Evolutionary conservation across 2,329 filamentous ascomycete genomes (phyloP).

Genomic region (Beauveria varroae): DNA sequence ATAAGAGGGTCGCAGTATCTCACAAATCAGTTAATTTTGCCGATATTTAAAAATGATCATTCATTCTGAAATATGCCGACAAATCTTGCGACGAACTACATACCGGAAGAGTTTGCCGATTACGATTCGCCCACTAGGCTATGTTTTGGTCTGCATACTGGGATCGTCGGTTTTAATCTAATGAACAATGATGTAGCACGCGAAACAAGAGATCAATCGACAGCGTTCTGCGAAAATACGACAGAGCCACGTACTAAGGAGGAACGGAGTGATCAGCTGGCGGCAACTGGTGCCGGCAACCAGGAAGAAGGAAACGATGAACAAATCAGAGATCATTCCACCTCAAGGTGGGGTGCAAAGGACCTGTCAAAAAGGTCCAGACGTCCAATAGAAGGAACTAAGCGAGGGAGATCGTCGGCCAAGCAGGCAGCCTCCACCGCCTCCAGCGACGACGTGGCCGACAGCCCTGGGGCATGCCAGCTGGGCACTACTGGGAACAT

Average conservation of each 20-base stretch:
- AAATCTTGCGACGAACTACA: neutral
- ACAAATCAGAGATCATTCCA: neutral
- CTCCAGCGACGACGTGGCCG: neutral
- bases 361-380: slow-evolving; percentile 8
- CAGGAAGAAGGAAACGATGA: neutral
- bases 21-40: neutral
- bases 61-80: neutral
- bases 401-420: slow-evolving; percentile 9
- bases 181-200: neutral
- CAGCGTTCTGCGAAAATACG: neutral
- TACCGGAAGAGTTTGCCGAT: neutral
- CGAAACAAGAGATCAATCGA: neutral
- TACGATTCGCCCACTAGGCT: too few relatives aligned
- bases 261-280: neutral
- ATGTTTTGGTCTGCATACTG: neutral
- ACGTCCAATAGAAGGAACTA: slow-evolving; percentile 3
- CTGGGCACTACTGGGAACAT: neutral
- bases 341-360: neutral
- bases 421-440: neutral
- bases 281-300: neutral
- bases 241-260: neutral
- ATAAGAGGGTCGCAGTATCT: neutral
- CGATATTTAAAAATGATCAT: neutral
- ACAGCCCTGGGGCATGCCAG: slow-evolving; percentile 7
- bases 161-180: neutral